Evolutionary conservation across 164 flowering plant genomes (phyloP).

Genomic region (Berberis vulgaris): DNA sequence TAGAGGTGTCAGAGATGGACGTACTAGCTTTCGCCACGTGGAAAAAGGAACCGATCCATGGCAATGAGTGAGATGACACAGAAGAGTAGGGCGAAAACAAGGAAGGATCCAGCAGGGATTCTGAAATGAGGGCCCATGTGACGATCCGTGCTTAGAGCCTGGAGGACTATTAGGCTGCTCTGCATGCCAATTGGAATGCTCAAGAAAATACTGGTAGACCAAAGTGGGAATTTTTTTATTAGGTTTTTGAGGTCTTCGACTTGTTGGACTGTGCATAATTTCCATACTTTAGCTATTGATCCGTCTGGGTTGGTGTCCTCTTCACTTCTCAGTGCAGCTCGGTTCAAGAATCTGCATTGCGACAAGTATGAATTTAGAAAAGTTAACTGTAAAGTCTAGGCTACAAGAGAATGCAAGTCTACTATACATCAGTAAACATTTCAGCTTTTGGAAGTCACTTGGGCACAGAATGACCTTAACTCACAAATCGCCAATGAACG

Average conservation of each 20-base stretch:
- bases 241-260: conserved; percentile 63
- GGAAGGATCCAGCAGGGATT: conserved; percentile 53
- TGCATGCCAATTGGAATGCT: conserved; percentile 36
- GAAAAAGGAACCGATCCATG: conserved; percentile 40
- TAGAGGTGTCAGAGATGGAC: conserved; percentile 28
- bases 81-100: conserved; percentile 28
- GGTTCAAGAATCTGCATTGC: conserved; percentile 45
- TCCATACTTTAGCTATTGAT: conserved; percentile 37
- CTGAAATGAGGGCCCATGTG: conserved; percentile 39
- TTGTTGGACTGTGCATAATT: conserved; percentile 45
- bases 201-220: conserved; percentile 39
- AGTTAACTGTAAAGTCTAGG: neutral
- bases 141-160: conserved; percentile 65
- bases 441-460: neutral
- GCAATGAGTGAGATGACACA: conserved; percentile 27
- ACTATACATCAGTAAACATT: too few relatives aligned
- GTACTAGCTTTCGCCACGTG: conserved; percentile 29
- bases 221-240: conserved; percentile 44
- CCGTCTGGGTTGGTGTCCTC: conserved; percentile 15
- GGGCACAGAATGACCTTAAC: neutral
- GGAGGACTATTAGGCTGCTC: conserved; percentile 38
- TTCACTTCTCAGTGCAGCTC: conserved; percentile 18
- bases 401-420: conserved; percentile 44
- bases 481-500: neutral
- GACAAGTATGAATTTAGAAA: neutral